Evolutionary conservation across 495 filamentous ascomycete species (phyloP).

Genomic region (Lepraria neglecta): DNA sequence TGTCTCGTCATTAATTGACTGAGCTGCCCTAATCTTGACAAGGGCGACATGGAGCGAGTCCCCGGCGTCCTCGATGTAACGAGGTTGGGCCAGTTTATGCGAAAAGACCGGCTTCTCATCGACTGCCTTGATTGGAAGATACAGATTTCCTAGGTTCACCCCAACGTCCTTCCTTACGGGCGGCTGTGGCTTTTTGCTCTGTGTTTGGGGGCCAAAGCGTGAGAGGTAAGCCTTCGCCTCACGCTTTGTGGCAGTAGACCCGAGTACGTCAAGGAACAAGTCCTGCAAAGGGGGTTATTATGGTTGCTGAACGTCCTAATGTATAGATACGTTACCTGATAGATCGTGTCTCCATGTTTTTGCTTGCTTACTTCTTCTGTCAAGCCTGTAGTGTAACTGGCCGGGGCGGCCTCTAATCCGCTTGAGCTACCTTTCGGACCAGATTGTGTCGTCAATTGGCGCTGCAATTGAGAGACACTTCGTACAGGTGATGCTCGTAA

Average conservation of each 20-base stretch:
- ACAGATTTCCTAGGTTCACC: conserved; percentile 59
- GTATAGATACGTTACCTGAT: conserved; percentile 4
- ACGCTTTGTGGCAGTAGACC: conserved; percentile 78
- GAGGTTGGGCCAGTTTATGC: conserved; percentile 40
- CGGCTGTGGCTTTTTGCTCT: background rate
- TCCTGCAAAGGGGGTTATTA: conserved; percentile 47
- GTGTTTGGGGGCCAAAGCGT: conserved; percentile 54
- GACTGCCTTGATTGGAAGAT: conserved; percentile 53
- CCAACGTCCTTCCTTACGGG: conserved; percentile 31
- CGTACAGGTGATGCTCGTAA: background rate
- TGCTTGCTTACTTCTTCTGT: conserved; percentile 19
- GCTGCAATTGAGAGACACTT: background rate
- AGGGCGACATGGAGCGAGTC: conserved; percentile 72
- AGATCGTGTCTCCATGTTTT: conserved; percentile 16
- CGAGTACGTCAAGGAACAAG: conserved; percentile 74
- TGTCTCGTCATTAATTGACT: conserved; percentile 58
- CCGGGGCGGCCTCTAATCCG: background rate
- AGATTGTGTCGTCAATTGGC: conserved; percentile 9
- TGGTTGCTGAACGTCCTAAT: background rate
- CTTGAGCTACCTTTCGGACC: background rate
- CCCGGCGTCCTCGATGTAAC: conserved; percentile 30
- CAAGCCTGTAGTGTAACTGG: conserved; percentile 5
- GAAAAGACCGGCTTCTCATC: conserved; percentile 58
- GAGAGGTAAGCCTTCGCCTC: conserved; percentile 85
- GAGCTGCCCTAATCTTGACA: conserved; percentile 72